A percentile compares a stretch with the other conserved stretches of the same genome.
Evolutionary conservation across 202 grass and related monocot species (phyloP).

Genomic region (Hordeum pubiflorum): DNA sequence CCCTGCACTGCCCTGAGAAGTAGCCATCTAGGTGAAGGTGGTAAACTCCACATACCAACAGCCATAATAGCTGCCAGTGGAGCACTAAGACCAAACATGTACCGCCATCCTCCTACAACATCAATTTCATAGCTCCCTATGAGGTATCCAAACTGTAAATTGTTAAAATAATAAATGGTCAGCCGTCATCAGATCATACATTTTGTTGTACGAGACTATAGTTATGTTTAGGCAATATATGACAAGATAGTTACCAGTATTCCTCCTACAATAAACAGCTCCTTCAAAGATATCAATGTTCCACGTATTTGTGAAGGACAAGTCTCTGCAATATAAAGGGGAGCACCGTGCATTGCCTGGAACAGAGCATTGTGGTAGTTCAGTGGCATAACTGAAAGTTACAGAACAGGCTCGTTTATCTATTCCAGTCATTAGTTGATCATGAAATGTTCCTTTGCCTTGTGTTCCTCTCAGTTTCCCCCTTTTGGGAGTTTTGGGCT

Average conservation of each 20-base stretch:
- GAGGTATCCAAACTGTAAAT: constrained; percentile 74
- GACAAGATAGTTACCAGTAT: constrained; percentile 59
- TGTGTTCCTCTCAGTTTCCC: not conserved
- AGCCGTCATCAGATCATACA: constrained; percentile 1
- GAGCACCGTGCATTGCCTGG: constrained; percentile 91
- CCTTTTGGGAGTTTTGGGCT: not conserved
- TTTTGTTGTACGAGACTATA: not conserved
- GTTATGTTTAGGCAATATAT: not conserved
- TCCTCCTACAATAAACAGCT: constrained; percentile 91
- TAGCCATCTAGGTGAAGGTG: constrained; percentile 77
- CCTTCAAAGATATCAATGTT: constrained; percentile 92
- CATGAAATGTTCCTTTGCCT: constrained; percentile 7
- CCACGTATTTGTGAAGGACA: constrained; percentile 84
- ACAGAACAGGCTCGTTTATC: not conserved
- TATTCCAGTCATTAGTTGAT: not conserved
- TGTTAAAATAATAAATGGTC: constrained; percentile 17
- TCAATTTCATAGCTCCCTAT: constrained; percentile 68
- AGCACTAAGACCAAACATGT: constrained; percentile 78
- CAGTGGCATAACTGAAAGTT: not conserved
- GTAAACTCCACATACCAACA: constrained; percentile 66
- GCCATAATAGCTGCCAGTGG: constrained; percentile 72
- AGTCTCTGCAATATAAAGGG: constrained; percentile 93
- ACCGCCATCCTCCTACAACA: constrained; percentile 74
- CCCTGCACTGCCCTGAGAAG: constrained; percentile 80
- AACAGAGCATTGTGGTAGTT: constrained; percentile 23